These are phyloP conservation scores for Gossypium thurberi DNA, from an alignment of 345 rosid genomes.

Conservation along the genomic window DNA sequence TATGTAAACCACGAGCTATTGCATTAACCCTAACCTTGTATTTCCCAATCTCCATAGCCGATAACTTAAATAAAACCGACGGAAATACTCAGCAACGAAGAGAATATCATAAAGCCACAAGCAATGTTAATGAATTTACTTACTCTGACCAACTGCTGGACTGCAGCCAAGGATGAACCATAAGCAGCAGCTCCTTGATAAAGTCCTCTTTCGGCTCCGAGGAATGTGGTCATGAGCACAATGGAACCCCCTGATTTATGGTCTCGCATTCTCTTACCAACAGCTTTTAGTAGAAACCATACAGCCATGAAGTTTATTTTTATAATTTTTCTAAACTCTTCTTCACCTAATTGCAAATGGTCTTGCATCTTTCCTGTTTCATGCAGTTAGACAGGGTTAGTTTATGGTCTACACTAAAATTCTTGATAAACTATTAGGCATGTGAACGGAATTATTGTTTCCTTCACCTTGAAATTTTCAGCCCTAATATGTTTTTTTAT, in stretches of 20 bases:
- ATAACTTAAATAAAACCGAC: slow-evolving; percentile 25
- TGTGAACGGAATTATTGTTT: no score
- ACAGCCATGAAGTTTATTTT: slow-evolving; percentile 64
- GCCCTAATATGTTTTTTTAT: no score
- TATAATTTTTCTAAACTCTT: slow-evolving; percentile 51
- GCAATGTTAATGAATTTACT: slow-evolving; percentile 4
- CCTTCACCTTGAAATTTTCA: no score
- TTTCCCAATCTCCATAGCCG: slow-evolving; percentile 57
- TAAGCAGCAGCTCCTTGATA: slow-evolving; percentile 83
- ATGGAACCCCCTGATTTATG: slow-evolving; percentile 65
- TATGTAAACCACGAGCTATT: slow-evolving; percentile 60
- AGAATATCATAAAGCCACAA: neutral
- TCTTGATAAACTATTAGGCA: no score
- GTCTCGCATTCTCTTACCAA: slow-evolving; percentile 62
- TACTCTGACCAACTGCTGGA: slow-evolving; percentile 82
- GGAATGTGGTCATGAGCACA: slow-evolving; percentile 53
- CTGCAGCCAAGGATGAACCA: slow-evolving; percentile 63
- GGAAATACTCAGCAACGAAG: neutral
- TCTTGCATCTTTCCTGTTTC: slow-evolving; percentile 63
- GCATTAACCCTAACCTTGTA: slow-evolving; percentile 60
- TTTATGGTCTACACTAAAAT: neutral
- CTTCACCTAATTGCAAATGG: slow-evolving; percentile 48
- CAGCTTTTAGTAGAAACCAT: slow-evolving; percentile 78
- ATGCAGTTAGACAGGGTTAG: neutral
- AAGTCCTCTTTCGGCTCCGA: slow-evolving; percentile 67